Evolutionary conservation across 306 rosid species (phyloP).

Genomic region (Fagus sylvatica): DNA sequence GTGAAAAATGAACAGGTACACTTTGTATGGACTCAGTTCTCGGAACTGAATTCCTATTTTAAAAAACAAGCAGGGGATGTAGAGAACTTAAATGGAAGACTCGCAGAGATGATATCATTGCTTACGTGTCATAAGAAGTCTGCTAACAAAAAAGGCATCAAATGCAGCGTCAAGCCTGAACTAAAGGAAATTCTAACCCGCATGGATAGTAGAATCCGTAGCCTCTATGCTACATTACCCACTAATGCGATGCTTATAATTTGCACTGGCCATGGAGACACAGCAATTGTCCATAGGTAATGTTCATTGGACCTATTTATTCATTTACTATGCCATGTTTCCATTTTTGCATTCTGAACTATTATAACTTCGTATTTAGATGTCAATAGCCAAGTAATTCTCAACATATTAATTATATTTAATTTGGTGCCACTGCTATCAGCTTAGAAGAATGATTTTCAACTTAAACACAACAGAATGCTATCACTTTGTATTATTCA

Average conservation of each 20-base stretch:
- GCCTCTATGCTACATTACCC: slow-evolving; percentile 60
- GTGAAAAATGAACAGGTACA: slow-evolving; percentile 79
- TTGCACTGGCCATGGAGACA: slow-evolving; percentile 97
- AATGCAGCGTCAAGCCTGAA: slow-evolving; percentile 48
- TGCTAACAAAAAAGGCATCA: slow-evolving; percentile 47
- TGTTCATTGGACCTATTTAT: slow-evolving; percentile 11
- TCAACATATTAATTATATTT: background rate
- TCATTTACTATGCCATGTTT: background rate
- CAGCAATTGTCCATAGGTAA: slow-evolving; percentile 88
- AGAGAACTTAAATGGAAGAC: slow-evolving; percentile 64
- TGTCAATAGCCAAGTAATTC: background rate
- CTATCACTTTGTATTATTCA: background rate
- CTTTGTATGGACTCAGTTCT: slow-evolving; percentile 91
- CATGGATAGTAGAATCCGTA: slow-evolving; percentile 64
- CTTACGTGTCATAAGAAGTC: slow-evolving; percentile 62
- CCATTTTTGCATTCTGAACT: background rate
- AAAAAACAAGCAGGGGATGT: slow-evolving; percentile 75
- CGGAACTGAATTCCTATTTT: slow-evolving; percentile 72
- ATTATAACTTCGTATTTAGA: background rate
- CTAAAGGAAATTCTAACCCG: slow-evolving; percentile 68
- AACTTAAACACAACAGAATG: background rate
- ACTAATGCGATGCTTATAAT: slow-evolving; percentile 81
- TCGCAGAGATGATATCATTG: slow-evolving; percentile 82
- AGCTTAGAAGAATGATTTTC: background rate
- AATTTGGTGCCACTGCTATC: background rate